These are phyloP conservation scores for Diaporthe sp. DNA, from an alignment of 2,329 filamentous ascomycete genomes.

Conservation along the genomic window DNA sequence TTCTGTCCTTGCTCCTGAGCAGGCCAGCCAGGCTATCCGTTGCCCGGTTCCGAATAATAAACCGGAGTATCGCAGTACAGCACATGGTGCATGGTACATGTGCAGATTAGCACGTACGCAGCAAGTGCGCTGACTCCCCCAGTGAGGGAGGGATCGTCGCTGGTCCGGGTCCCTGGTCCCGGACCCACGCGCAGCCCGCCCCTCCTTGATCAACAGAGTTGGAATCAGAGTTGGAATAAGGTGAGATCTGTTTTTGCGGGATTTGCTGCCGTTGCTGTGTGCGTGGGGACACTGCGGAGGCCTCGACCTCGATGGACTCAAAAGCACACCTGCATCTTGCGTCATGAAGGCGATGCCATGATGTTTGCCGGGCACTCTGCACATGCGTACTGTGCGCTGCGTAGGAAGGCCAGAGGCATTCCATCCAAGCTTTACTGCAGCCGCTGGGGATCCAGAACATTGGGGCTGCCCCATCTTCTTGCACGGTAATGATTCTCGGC, in stretches of 20 bases:
- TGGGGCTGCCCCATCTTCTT: conserved; percentile 17
- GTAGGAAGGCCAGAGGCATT: neutral
- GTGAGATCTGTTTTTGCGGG: conserved; percentile 12
- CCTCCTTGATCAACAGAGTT: conserved; percentile 11
- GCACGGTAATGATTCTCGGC: conserved; percentile 16
- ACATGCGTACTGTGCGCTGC: neutral
- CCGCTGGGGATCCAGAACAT: conserved; percentile 17
- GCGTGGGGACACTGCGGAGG: conserved; percentile 13
- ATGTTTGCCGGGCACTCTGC: neutral
- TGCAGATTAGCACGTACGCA: conserved; percentile 2
- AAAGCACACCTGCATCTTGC: conserved; percentile 10
- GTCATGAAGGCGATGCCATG: conserved; percentile 26
- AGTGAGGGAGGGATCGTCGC: conserved; percentile 20
- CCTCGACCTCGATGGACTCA: conserved; percentile 23
- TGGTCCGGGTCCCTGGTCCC: conserved; percentile 16
- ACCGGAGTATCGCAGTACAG: conserved; percentile 1
- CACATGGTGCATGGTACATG: conserved; percentile 12
- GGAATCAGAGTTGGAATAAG: conserved; percentile 29
- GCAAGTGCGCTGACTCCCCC: conserved; percentile 1
- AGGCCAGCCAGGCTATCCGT: neutral
- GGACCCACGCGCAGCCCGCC: conserved; percentile 27
- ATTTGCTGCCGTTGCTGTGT: conserved; percentile 1
- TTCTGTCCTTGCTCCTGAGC: conserved; percentile 4
- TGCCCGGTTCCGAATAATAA: conserved; percentile 3
- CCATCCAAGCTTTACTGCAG: neutral